These are phyloP conservation scores for Chrysoporthe puriensis DNA, from an alignment of 2,329 filamentous ascomycete species.

Conservation along the genomic window DNA sequence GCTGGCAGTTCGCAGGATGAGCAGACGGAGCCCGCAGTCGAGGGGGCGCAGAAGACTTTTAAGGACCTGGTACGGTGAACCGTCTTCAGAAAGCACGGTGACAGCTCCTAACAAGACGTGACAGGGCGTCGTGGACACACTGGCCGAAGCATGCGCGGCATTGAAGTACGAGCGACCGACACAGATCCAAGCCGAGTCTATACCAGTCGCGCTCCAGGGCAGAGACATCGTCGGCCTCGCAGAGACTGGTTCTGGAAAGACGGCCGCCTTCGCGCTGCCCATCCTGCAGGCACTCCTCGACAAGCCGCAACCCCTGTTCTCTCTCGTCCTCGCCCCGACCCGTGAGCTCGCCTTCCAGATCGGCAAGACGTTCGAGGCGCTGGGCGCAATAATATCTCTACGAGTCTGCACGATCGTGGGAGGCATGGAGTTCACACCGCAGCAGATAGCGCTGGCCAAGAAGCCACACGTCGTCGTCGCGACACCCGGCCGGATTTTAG, in stretches of 20 bases:
- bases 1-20: conserved; percentile 30
- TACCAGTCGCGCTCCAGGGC: conserved; percentile 76
- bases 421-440: conserved; percentile 93
- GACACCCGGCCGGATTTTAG: conserved; percentile 84
- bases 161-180: conserved; percentile 86
- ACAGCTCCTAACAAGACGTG: not conserved
- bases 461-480: conserved; percentile 94
- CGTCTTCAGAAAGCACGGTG: not conserved
- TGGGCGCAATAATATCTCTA: conserved; percentile 87
- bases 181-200: conserved; percentile 84
- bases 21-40: conserved; percentile 32
- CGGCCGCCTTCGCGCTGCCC: conserved; percentile 89
- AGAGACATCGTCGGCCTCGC: conserved; percentile 90
- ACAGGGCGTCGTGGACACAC: conserved; percentile 78
- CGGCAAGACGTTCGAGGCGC: conserved; percentile 80
- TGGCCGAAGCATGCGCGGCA: conserved; percentile 84
- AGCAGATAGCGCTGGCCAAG: conserved; percentile 90
- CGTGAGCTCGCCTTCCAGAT: conserved; percentile 94
- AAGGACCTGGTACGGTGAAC: conserved; percentile 57
- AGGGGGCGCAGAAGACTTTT: conserved; percentile 59
- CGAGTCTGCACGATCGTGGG: conserved; percentile 86
- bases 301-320: conserved; percentile 82
- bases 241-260: conserved; percentile 95
- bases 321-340: conserved; percentile 89
- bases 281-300: conserved; percentile 91